phyloP scores from a whole-genome alignment of 2,329 filamentous ascomycete species.

The Penicillium sp. region DNA sequence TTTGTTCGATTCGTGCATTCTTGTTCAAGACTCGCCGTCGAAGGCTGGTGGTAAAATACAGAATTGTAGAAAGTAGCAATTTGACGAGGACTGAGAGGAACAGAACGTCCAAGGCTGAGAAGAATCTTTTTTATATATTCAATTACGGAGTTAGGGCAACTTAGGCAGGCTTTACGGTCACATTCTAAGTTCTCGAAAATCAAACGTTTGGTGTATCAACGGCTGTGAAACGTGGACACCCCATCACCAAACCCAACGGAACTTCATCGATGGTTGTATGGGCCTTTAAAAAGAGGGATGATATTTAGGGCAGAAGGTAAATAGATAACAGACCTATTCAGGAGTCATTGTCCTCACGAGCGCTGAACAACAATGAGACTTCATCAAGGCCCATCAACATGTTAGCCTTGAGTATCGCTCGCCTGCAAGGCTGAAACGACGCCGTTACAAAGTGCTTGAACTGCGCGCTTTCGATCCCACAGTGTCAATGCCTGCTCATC shows the following conservation, averaged over 20 bases:
- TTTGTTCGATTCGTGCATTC: too few relatives aligned
- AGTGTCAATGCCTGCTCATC: neutral
- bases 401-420: neutral
- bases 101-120: too few relatives aligned
- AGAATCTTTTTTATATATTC: too few relatives aligned
- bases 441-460: neutral
- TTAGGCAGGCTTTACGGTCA: too few relatives aligned
- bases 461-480: neutral
- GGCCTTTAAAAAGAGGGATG: neutral
- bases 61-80: neutral
- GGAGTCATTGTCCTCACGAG: neutral
- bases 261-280: neutral
- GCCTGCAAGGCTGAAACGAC: neutral
- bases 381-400: neutral
- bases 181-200: too few relatives aligned
- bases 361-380: neutral
- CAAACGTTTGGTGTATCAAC: neutral
- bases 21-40: neutral
- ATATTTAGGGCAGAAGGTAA: neutral
- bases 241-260: neutral
- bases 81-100: too few relatives aligned
- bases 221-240: neutral
- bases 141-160: too few relatives aligned
- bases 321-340: neutral
- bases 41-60: neutral